Base-by-base conservation (phyloP, 2,329 filamentous ascomycete species). In the Neodidymelliopsis sp. region DNA sequence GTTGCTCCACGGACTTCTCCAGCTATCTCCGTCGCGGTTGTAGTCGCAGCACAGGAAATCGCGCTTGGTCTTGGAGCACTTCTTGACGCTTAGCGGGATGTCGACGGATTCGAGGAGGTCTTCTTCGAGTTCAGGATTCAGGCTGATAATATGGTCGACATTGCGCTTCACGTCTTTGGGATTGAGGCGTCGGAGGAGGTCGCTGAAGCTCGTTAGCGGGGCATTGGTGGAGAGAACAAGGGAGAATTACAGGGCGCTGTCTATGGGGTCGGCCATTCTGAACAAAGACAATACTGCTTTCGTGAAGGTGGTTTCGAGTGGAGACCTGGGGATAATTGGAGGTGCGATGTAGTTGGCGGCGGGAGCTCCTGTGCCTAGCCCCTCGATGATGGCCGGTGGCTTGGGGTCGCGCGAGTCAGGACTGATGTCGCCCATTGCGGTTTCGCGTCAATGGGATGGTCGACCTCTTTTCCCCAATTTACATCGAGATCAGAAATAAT, bases 31-130 rank as follows among this genome's bases (percentile, higher is more conserved):
- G 76, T 99, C 94, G 59, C 94, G 92, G 82, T 99, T 99, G 83
- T 99, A 99, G 83, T 99, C 94, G 81, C 94, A 99, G 68, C 97
- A 89, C 40, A 99, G 85, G 79, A 96, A 99, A 77, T 97, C 94
- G 62, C 93, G 89, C 65, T 91, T 91, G 23, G 90, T 89, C 76
- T 92, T 89, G 63, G 85, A 85, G 81, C 94, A 97, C 60, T 90
- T 88, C 65, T 88, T 87, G 56, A 95, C 84, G 51, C 89, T 86
- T 48, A 99, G 87, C 18, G 94, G 94, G 75, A 97, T 93, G 76
- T 99, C 94, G 64, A 99, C 94, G 18, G 93, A 96, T 60, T 93
- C 94, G 59, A 99, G 90, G 31, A 99, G 90, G 74, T 99, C 94
- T 81, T 99, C 94, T 68, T 93, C 94, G 52, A 99, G 87, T 63